phyloP scores from a whole-genome alignment of 257 asterid genomes.

The Ajuga chamaepitys region DNA sequence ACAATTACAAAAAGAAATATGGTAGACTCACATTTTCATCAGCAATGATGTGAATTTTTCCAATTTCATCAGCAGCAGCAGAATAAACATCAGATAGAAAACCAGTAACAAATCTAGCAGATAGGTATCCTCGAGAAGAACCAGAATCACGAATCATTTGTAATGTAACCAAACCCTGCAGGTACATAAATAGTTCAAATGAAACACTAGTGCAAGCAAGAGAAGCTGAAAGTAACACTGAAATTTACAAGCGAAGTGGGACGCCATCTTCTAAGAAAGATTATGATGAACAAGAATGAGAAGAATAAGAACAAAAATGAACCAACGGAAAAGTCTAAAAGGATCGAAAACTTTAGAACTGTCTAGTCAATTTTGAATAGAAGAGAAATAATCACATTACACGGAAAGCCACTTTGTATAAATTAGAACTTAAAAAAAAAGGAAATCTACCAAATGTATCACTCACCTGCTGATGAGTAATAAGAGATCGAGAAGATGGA shows the following conservation, averaged over 20 bases:
- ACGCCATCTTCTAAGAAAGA: too few species aligned
- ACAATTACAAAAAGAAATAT: background rate
- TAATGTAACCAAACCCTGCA: conserved; percentile 79
- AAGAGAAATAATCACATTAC: background rate
- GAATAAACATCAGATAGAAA: conserved; percentile 79
- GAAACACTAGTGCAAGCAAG: background rate
- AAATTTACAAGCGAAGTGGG: too few species aligned
- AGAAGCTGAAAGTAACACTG: background rate
- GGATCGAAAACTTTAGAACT: conserved; percentile 2
- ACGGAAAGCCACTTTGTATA: background rate
- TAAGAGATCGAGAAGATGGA: conserved; percentile 55
- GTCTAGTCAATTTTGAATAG: conserved; percentile 15
- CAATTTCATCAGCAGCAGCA: conserved; percentile 90
- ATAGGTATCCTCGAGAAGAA: conserved; percentile 56
- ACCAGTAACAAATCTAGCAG: conserved; percentile 84
- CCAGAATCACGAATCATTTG: conserved; percentile 65
- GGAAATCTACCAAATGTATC: conserved; percentile 2
- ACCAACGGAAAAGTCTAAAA: background rate
- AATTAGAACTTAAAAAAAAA: background rate
- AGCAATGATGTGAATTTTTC: conserved; percentile 70
- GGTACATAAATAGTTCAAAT: background rate
- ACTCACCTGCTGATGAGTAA: conserved; percentile 49
- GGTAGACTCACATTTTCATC: conserved; percentile 46
- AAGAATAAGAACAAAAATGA: too few species aligned
- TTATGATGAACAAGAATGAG: too few species aligned